Evolutionary conservation across 202 grass and related monocot genomes (phyloP).

Genomic region (Zoysia matrella): DNA sequence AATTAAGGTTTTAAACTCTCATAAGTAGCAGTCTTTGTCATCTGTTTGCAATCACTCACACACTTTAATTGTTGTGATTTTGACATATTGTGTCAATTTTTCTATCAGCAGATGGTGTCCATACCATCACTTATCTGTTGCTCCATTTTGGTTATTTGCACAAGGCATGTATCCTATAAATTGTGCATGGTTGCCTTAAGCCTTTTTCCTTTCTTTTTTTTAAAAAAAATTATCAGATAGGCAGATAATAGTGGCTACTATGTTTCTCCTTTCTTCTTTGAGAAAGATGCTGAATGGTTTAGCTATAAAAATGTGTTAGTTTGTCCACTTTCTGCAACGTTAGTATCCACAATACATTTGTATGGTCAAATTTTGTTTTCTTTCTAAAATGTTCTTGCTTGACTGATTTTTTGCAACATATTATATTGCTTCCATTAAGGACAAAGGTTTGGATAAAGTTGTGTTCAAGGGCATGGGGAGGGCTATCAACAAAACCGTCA

Average conservation of each 20-base stretch:
- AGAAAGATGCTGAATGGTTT: background rate
- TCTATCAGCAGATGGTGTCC: background rate
- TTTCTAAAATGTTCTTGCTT: conserved; percentile 17
- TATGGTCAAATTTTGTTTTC: background rate
- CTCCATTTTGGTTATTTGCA: background rate
- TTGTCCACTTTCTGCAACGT: background rate
- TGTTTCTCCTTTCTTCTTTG: background rate
- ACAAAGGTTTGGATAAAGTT: conserved; percentile 91
- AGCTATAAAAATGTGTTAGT: background rate
- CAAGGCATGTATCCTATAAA: background rate
- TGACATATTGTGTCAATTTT: background rate
- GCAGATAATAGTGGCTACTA: background rate
- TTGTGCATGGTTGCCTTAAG: no score
- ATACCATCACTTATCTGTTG: background rate
- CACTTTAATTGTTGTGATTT: background rate
- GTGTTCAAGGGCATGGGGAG: conserved; percentile 99
- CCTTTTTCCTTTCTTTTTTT: no score
- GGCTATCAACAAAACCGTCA: conserved; percentile 98
- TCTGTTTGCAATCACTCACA: background rate
- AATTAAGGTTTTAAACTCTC: background rate
- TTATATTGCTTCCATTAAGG: conserved; percentile 49
- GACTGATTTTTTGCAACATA: conserved; percentile 21
- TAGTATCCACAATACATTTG: background rate
- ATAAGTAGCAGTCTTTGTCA: background rate
- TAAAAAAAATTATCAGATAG: no score